Conservation (phyloP, 176 grass and related monocot species). For the Juncus inflexus region DNA sequence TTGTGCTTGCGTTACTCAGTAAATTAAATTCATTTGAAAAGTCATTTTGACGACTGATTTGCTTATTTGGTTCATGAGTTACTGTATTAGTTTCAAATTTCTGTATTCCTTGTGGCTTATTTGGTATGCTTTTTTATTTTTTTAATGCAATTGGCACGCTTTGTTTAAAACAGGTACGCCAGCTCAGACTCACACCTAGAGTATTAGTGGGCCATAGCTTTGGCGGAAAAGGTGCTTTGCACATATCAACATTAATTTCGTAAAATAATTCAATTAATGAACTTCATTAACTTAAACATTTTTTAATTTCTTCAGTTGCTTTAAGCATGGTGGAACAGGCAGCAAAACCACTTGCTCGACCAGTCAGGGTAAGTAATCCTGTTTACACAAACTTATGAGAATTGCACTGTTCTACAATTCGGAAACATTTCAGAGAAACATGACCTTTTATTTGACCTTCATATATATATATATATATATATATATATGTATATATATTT, state of each 20-base stretch:
- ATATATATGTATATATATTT: no score
- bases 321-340: constrained; percentile 99
- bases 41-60: no score
- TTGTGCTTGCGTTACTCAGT: constrained; percentile 11
- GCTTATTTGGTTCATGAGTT: no score
- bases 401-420: background rate
- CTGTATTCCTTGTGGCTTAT: no score
- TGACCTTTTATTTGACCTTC: background rate
- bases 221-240: constrained; percentile 88
- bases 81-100: no score
- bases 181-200: constrained; percentile 81
- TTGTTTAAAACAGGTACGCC: constrained; percentile 52
- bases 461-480: no score
- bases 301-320: constrained; percentile 52
- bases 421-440: background rate
- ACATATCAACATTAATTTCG: background rate
- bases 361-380: constrained; percentile 65
- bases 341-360: constrained; percentile 90
- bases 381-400: background rate
- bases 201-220: constrained; percentile 96
- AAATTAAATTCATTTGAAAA: constrained; percentile 15
- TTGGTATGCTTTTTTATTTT: background rate
- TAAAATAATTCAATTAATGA: background rate
- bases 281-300: constrained; percentile 8
- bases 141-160: constrained; percentile 17